Evolutionary conservation across 352 stramenopile species (phyloP).

Genomic region (Pythium phragmitis): DNA sequence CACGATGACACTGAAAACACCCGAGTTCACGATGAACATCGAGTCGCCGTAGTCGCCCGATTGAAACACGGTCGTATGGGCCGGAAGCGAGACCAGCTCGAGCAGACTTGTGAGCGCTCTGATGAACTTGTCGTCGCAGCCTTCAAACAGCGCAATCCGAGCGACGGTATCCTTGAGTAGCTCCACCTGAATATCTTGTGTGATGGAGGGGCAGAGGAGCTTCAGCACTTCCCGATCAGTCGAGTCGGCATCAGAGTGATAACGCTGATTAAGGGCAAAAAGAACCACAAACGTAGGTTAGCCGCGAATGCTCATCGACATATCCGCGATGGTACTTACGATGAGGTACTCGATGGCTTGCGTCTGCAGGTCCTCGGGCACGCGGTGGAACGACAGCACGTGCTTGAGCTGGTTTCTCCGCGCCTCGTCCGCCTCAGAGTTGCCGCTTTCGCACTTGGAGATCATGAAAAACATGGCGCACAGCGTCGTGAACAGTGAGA

Average conservation of each 20-base stretch:
- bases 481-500: constrained; percentile 68
- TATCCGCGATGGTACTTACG: constrained; percentile 40
- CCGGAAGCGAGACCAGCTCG: constrained; percentile 60
- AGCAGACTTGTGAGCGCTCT: constrained; percentile 62
- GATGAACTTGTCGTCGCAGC: constrained; percentile 64
- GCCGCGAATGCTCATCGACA: too few relatives aligned
- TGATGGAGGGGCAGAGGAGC: constrained; percentile 60
- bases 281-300: too few relatives aligned
- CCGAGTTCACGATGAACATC: constrained; percentile 72
- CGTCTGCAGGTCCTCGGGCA: constrained; percentile 46
- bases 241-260: constrained; percentile 61
- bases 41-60: constrained; percentile 51
- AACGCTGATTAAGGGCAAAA: constrained; percentile 18
- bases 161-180: constrained; percentile 60
- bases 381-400: constrained; percentile 59
- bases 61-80: constrained; percentile 48
- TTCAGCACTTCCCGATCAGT: constrained; percentile 65
- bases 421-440: constrained; percentile 46
- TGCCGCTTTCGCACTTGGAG: constrained; percentile 68
- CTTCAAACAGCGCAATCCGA: constrained; percentile 55
- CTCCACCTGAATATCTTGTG: constrained; percentile 61
- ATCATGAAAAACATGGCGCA: constrained; percentile 79
- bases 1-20: constrained; percentile 59
- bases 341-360: constrained; percentile 53
- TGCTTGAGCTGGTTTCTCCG: constrained; percentile 76